Evolutionary conservation across 352 stramenopile genomes (phyloP), one percentile per base, ranked within the genome.

Genomic region (Phytophthora pseudosyringae): DNA sequence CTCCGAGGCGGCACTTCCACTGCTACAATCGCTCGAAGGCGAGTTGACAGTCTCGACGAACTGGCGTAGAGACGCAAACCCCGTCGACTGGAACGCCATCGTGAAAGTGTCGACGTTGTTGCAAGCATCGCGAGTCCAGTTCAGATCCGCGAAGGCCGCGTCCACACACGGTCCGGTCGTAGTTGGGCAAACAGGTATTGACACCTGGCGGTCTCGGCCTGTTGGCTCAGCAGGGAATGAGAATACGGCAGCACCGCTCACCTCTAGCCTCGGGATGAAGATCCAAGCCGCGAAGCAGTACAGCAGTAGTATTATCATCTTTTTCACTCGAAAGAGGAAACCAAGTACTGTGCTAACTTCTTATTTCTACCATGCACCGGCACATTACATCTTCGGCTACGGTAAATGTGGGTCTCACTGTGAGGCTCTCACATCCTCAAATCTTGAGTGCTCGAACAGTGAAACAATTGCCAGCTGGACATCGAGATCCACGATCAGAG

Each of bases 91-190:
- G 18, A 83, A 81, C 2, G 58, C 59, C 10, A 59, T 21, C 2
- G 47, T 59, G 35, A 80, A 80, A 16, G 43, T 71, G 31, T 69
- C 60, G 46, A 64, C 69, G 36, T 75, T 80, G 32, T 64, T 41
- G 46, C 44, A 68, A 13, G 66, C 55, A 28, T 72, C 69, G 18
- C 53, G 48, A 9, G 64, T 60, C 65, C 65, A 78, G 52, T 75
- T 66, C 25, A 50, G 32, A 25, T 57, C 43, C 5, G 31, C n/a
- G 36, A 73, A 73, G 15, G 52, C 65, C 9, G 39, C 12, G 5
- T 46, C 59, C 18, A 64, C 28, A 33, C 46, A 62, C 6, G 64
- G 64, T 9, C 25, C 28, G 31, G 64, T 40, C 5, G 33, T 49
- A 25, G 36, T 40, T 12, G 59, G 51, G 12, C 52, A 59, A 57